Conservation (phyloP, 1,284 basidiomycete species). For the Butyriboletus appendiculatus region DNA sequence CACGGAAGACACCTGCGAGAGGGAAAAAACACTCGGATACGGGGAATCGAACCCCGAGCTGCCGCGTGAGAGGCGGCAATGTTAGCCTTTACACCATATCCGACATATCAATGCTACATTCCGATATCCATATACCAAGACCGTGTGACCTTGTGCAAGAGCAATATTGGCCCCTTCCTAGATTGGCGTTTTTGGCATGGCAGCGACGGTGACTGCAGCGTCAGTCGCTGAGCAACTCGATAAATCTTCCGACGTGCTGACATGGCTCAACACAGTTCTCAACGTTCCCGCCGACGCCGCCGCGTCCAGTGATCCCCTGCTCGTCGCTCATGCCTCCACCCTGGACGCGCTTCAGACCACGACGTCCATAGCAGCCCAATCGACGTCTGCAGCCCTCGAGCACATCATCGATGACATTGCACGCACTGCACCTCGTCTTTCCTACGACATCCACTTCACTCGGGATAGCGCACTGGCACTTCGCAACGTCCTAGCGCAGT, state of each 20-base stretch:
- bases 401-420: constrained; percentile 89
- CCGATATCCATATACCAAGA: no score
- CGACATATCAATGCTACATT: constrained; percentile 28
- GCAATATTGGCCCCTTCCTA: background rate
- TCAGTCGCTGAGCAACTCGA: constrained; percentile 39
- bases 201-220: constrained; percentile 24
- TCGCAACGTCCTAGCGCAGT: constrained; percentile 59
- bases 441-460: constrained; percentile 95
- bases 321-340: constrained; percentile 20
- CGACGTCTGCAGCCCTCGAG: constrained; percentile 84
- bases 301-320: constrained; percentile 16
- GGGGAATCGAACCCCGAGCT: constrained; percentile 64
- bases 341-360: constrained; percentile 51
- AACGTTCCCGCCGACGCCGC: constrained; percentile 35
- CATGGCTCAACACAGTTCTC: constrained; percentile 68
- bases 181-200: constrained; percentile 31
- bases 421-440: constrained; percentile 81
- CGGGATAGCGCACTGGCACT: constrained; percentile 83
- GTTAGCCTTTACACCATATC: constrained; percentile 75
- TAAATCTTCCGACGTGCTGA: constrained; percentile 48
- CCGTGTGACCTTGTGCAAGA: no score
- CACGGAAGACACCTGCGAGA: no score
- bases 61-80: constrained; percentile 70
- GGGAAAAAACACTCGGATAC: constrained; percentile 42
- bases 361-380: constrained; percentile 83